phyloP scores from a whole-genome alignment of 352 stramenopile species.

The Peronosclerospora sorghi region DNA sequence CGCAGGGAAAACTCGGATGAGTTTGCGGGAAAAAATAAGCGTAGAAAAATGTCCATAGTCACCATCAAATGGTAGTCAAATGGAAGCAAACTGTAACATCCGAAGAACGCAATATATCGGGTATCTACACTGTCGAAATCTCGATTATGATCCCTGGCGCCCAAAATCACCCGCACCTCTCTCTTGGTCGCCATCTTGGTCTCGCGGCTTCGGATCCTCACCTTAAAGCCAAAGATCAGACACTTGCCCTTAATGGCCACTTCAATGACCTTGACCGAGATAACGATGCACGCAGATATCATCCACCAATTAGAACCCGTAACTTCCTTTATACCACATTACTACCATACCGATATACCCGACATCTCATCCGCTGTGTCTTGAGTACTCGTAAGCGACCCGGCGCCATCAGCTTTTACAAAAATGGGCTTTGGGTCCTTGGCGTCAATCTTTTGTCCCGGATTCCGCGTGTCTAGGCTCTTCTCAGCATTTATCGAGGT shows the following conservation, averaged over 20 bases:
- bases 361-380: constrained; percentile 71
- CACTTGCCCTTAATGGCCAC: constrained; percentile 70
- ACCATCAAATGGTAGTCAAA: no score
- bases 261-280: constrained; percentile 70
- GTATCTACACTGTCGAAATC: no score
- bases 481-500: constrained; percentile 1
- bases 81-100: no score
- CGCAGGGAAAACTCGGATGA: no score
- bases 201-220: constrained; percentile 55
- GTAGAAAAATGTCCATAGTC: no score
- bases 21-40: no score
- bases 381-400: constrained; percentile 74
- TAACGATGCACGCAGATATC: constrained; percentile 41
- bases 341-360: constrained; percentile 34
- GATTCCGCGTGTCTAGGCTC: constrained; percentile 13
- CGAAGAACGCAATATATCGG: no score
- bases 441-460: no score
- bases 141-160: constrained; percentile 56
- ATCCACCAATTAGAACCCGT: no score
- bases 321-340: no score
- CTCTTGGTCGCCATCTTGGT: constrained; percentile 37
- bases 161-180: constrained; percentile 56
- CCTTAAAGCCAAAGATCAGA: constrained; percentile 78
- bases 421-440: constrained; percentile 55
- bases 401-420: constrained; percentile 67